Conservation (phyloP, 176 grass and related monocot species). For the Chloris gayana region DNA sequence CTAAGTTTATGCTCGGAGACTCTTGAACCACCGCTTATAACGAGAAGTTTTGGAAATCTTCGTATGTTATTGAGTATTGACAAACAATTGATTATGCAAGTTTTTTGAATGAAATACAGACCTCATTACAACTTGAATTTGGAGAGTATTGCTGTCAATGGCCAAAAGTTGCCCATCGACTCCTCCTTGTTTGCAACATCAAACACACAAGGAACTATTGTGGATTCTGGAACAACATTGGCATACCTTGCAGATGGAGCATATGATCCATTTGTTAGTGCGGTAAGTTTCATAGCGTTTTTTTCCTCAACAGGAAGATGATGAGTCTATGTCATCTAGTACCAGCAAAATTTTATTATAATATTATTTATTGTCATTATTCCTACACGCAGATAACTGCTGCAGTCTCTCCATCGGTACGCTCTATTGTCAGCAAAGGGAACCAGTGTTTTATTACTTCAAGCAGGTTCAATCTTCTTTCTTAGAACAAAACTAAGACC, state of each 20-base stretch:
- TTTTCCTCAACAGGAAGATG: neutral
- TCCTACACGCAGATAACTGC: constrained; percentile 68
- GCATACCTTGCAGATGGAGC: constrained; percentile 88
- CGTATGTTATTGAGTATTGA: constrained; percentile 26
- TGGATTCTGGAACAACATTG: constrained; percentile 96
- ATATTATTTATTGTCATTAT: constrained; percentile 11
- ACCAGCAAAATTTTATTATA: neutral
- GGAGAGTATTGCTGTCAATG: constrained; percentile 91
- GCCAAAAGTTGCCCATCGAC: constrained; percentile 76
- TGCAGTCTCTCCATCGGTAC: constrained; percentile 64
- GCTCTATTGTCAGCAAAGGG: constrained; percentile 61
- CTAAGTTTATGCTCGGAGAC: no score
- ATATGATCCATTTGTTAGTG: constrained; percentile 93
- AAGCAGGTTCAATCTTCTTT: constrained; percentile 67
- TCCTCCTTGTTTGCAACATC: constrained; percentile 86
- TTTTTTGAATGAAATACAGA: constrained; percentile 56
- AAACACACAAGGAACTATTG: constrained; percentile 91
- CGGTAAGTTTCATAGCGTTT: constrained; percentile 58
- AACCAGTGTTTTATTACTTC: constrained; percentile 86
- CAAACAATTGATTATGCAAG: constrained; percentile 6
- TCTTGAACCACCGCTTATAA: constrained; percentile 25
- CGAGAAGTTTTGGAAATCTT: neutral
- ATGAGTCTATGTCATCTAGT: neutral
- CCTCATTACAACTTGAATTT: constrained; percentile 96
- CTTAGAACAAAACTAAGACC: constrained; percentile 27